A percentile compares a stretch with the other conserved stretches of the same genome.
phyloP scores from a whole-genome alignment of 2,329 filamentous ascomycete species.

The Corniculantispora saksenae region DNA sequence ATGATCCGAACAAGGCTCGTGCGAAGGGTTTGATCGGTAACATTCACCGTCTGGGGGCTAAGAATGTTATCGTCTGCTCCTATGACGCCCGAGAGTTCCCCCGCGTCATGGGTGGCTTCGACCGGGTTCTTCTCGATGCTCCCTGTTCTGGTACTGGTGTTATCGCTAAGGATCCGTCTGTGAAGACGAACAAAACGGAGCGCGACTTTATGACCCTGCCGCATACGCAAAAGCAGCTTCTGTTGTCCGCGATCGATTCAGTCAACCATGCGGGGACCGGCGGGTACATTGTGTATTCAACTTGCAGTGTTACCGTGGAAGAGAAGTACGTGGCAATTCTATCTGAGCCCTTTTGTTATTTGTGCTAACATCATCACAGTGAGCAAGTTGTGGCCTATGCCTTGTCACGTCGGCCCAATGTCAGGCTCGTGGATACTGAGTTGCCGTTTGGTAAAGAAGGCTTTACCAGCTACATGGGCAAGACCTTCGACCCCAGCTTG shows the following conservation, averaged over 20 bases:
- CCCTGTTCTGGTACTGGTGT: constrained; percentile 97
- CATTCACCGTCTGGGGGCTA: constrained; percentile 89
- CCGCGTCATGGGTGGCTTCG: constrained; percentile 91
- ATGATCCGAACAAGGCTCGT: constrained; percentile 92
- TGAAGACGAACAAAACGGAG: constrained; percentile 98
- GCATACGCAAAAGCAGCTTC: constrained; percentile 90
- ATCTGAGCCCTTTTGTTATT: neutral
- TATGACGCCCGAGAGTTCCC: constrained; percentile 95
- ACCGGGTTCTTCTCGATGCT: constrained; percentile 89
- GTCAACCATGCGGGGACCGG: constrained; percentile 89
- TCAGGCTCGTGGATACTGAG: constrained; percentile 88
- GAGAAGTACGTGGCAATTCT: constrained; percentile 53
- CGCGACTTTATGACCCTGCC: constrained; percentile 91
- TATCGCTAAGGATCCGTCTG: constrained; percentile 92
- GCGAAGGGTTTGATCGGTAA: constrained; percentile 97
- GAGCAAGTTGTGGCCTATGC: constrained; percentile 94
- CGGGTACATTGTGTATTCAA: constrained; percentile 95
- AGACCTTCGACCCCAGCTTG: constrained; percentile 84
- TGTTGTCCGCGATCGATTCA: constrained; percentile 91
- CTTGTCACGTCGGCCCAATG: constrained; percentile 86
- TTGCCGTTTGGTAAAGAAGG: constrained; percentile 89
- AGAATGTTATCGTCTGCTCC: constrained; percentile 93
- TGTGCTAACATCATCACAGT: constrained; percentile 46
- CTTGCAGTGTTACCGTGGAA: constrained; percentile 90
- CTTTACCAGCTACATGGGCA: constrained; percentile 87